Evolutionary conservation across 345 rosid species (phyloP), one percentile per base, ranked within the genome.

Genomic region (Eucalyptus polyanthemos): DNA sequence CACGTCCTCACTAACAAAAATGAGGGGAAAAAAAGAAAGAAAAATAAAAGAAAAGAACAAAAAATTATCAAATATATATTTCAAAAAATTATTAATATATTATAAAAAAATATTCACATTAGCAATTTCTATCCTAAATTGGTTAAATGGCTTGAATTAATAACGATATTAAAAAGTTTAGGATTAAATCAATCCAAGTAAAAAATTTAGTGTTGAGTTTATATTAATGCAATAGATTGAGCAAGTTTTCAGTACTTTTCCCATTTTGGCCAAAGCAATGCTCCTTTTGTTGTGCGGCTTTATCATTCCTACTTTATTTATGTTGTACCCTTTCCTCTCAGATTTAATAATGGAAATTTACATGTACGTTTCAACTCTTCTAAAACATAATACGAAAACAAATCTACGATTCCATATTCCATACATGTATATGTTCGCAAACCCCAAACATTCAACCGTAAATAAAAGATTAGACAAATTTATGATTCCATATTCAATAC

Each of bases 1-100:
- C 8, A 51, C 1, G 0, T 4, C 54, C 54, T 51, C 54, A 51
- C 4, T 0, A 0, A 51, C 54, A 6, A 51, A 51, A 51, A 51
- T 16, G 54, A 51, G 0, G 21, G 54, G 21, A 3, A 51, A 50
- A 50, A 51, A 16, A 15, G 53, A 50, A 50, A 0, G 3, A 50
- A 50, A 50, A 2, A 6, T 6, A 50, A 50, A 50, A 50, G 7
- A 50, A 6, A 50, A 50, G 1, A 50, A 50, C 19, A 50, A 15
- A 6, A 50, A 50, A 50, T 14, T 15, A 50, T 14, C 2, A 34
- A 50, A 50, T 5, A 50, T 2, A 50, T 50, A 50, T 7, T 53
- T 53, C 11, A 50, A 53, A 19, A 53, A 7, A 7, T 8, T 54
- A 54, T 21, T 19, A 21, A 54, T 54, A 54, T 54, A 54, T 54